These are phyloP conservation scores for Arachis monticola DNA, from an alignment of 331 rosid species.

Conservation along the genomic window DNA sequence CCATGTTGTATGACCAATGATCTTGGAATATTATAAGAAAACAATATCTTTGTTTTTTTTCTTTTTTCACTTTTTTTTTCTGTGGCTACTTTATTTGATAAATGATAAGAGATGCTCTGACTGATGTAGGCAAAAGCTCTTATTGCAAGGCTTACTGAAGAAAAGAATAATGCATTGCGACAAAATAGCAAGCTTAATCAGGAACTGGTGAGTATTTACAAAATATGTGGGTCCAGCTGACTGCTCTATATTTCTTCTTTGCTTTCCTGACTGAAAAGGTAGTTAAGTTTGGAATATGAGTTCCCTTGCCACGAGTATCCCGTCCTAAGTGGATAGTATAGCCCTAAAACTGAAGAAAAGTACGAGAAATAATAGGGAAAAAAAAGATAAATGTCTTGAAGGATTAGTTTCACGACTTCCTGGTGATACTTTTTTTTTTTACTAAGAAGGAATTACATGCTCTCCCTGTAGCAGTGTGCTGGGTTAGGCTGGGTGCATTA, in stretches of 20 bases:
- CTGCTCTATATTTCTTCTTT: conserved; percentile 3
- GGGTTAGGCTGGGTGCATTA: too few species aligned
- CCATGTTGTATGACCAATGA: conserved; percentile 28
- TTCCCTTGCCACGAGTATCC: conserved; percentile 28
- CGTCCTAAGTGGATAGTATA: conserved; percentile 17
- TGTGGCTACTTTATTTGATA: conserved; percentile 14
- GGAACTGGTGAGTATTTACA: conserved; percentile 72
- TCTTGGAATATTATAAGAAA: conserved; percentile 5
- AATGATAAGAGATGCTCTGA: conserved; percentile 12
- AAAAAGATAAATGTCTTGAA: conserved; percentile 5
- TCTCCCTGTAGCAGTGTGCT: background rate
- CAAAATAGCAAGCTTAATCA: conserved; percentile 76
- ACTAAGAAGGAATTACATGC: background rate
- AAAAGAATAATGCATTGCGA: conserved; percentile 70
- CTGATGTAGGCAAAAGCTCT: conserved; percentile 71
- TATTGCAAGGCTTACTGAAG: conserved; percentile 71
- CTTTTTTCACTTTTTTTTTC: background rate
- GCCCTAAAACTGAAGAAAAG: conserved; percentile 20
- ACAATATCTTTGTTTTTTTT: background rate
- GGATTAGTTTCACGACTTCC: conserved; percentile 14
- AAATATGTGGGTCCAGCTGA: conserved; percentile 15
- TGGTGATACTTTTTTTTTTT: conserved; percentile 33
- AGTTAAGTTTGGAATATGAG: conserved; percentile 18
- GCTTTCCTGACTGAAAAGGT: background rate
- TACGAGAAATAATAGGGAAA: conserved; percentile 18